Base-by-base conservation (phyloP, 176 grass and related monocot species). In the Triticum timopheevii region DNA sequence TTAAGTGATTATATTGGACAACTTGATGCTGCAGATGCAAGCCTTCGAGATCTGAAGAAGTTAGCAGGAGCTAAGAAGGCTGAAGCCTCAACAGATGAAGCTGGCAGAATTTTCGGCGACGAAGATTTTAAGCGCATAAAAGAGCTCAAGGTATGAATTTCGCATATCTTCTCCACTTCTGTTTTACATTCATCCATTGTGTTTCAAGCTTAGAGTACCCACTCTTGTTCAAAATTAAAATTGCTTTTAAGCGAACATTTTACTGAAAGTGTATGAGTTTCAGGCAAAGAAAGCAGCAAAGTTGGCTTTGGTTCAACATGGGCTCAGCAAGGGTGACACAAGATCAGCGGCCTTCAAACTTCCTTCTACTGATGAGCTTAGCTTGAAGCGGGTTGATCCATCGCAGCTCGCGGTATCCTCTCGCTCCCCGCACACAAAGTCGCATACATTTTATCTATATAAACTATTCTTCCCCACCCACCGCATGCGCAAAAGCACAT, bases 71-170 rank as follows among this genome's bases (percentile, higher is more conserved):
- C 75, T 75, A 90, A 87, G 79, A 84, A 85, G 74, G 10, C 39
- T 44, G 81, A 91, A 44, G 11, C 27, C 65, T 90, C 40, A 25
- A 78, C 40, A 6, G 87, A 87, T 69, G 93, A 94, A 91, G 70
- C 91, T 64, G 90, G 91, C 80, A 86, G 87, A 82, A 94, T 98
- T 81, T 88, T 96, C 19, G 96, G 92, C 2, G 93, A 98, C 75
- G 94, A 98, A 61, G 97, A 98, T 69, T 98, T 94, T 82, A 89
- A 88, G 74, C 97, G 85, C 54, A 96, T 98, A 33, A 98, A 90
- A 86, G 97, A 96, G 70, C 91, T 94, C 20, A 95, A 94, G 97
- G 96, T 95, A 80, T 82, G 10, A 20, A 69, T 83, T 83, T 71
- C 44, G 20, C 8, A 34, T 68, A 52, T 10, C 64, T 24, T 65